Evolutionary conservation across 495 filamentous ascomycete genomes (phyloP).

Genomic region (Podospora pseudoanserina): DNA sequence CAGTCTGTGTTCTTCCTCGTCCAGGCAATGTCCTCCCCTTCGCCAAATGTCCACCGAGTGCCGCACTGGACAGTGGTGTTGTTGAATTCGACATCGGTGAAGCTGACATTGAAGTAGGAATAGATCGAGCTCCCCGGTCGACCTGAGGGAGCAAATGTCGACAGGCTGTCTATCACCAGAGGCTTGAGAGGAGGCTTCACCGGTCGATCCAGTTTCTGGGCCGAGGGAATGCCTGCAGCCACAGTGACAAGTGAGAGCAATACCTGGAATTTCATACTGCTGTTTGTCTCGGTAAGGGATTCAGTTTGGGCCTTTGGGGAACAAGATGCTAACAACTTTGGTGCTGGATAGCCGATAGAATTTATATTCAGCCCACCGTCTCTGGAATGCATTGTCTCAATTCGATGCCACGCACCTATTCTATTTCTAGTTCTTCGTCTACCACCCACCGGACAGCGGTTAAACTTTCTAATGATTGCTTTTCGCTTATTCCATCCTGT

Average conservation of each 20-base stretch:
- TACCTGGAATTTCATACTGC: background rate
- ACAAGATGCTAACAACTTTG: background rate
- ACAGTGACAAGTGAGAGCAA: background rate
- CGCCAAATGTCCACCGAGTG: background rate
- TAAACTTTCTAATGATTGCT: background rate
- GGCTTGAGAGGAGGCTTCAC: background rate
- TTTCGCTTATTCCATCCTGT: background rate
- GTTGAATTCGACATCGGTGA: background rate
- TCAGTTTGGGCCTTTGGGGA: background rate
- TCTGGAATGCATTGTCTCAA: background rate
- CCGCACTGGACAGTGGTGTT: background rate
- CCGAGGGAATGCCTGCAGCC: background rate
- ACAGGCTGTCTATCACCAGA: background rate
- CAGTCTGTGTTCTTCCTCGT: background rate
- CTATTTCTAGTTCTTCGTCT: background rate
- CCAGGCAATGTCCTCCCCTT: background rate
- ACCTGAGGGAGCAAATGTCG: background rate
- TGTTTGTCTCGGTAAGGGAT: background rate
- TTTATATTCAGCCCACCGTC: background rate
- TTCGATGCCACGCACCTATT: background rate
- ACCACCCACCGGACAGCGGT: background rate
- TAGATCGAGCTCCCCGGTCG: background rate
- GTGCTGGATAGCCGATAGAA: too few relatives aligned
- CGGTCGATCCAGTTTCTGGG: background rate
- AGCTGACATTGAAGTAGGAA: slow-evolving; percentile 2